phyloP scores from a whole-genome alignment of 306 rosid species.

The Hippophae gyantsensis region DNA sequence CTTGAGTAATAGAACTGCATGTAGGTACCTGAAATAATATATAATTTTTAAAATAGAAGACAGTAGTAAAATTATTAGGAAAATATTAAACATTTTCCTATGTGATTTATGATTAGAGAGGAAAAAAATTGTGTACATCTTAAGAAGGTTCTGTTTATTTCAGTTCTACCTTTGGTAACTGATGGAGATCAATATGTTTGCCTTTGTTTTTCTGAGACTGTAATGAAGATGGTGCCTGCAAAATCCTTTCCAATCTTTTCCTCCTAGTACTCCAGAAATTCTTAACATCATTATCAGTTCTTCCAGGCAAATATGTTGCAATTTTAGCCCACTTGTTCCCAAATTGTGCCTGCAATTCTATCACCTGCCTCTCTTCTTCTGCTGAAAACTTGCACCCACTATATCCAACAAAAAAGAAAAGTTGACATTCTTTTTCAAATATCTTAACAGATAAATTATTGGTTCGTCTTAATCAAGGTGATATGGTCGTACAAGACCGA shows the following conservation, averaged over 20 bases:
- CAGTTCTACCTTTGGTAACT: conserved; percentile 8
- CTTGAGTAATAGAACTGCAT: conserved; percentile 22
- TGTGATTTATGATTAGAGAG: neutral
- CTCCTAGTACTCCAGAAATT: conserved; percentile 57
- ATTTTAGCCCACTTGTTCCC: conserved; percentile 75
- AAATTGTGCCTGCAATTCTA: conserved; percentile 45
- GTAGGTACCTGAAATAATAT: conserved; percentile 32
- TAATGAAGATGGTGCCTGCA: conserved; percentile 23
- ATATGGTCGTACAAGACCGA: too few relatives aligned
- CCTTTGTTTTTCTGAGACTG: conserved; percentile 30
- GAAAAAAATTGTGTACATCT: too few relatives aligned
- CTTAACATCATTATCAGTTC: conserved; percentile 63
- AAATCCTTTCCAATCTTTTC: conserved; percentile 36
- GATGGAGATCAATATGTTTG: conserved; percentile 18
- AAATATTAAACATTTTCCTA: neutral
- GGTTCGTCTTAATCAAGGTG: too few relatives aligned
- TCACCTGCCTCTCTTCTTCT: conserved; percentile 51
- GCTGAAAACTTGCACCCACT: conserved; percentile 57
- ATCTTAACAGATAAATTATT: neutral
- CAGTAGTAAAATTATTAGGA: neutral
- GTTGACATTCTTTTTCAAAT: neutral
- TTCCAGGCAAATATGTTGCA: conserved; percentile 42
- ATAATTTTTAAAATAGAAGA: neutral
- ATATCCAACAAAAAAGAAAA: neutral
- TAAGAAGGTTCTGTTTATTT: too few relatives aligned